Percentiles rank a stretch among this genome's conserved stretches.
Conservation (phyloP, 345 rosid genomes). For the Noccaea bulbosa region DNA sequence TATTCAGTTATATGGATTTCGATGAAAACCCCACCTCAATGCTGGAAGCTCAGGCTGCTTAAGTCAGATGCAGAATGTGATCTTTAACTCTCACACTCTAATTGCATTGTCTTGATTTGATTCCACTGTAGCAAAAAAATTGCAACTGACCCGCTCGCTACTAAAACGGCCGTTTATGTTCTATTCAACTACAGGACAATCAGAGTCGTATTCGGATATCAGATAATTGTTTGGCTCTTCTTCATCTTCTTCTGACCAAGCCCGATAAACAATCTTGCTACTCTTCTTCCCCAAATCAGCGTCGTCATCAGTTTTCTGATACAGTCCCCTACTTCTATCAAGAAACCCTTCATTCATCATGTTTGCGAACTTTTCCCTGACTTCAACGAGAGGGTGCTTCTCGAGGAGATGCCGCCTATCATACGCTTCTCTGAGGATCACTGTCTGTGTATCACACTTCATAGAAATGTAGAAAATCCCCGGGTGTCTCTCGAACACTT, state of each 20-base stretch:
- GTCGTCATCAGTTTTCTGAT: constrained; percentile 32
- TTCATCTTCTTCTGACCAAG: constrained; percentile 40
- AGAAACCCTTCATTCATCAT: constrained; percentile 68
- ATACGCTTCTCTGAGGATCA: constrained; percentile 80
- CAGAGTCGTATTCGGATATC: constrained; percentile 46
- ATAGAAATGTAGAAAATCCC: constrained; percentile 78
- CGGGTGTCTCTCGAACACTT: constrained; percentile 87
- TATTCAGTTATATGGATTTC: background rate
- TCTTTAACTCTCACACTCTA: constrained; percentile 11
- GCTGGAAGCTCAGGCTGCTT: background rate
- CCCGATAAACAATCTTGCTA: constrained; percentile 11
- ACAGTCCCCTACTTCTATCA: constrained; percentile 69
- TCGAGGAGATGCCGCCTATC: constrained; percentile 54
- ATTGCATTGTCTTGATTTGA: background rate
- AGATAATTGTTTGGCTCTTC: constrained; percentile 36
- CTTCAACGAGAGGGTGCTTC: constrained; percentile 60
- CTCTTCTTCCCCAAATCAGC: constrained; percentile 21
- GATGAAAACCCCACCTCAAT: too few relatives aligned
- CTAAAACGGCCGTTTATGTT: constrained; percentile 5
- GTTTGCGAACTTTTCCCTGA: constrained; percentile 52
- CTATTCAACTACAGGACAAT: constrained; percentile 25
- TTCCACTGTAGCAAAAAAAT: background rate
- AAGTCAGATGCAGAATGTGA: background rate
- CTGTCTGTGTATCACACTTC: constrained; percentile 69
- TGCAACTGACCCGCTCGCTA: background rate